Conservation (phyloP, 345 rosid genomes). For the Acer negundo region DNA sequence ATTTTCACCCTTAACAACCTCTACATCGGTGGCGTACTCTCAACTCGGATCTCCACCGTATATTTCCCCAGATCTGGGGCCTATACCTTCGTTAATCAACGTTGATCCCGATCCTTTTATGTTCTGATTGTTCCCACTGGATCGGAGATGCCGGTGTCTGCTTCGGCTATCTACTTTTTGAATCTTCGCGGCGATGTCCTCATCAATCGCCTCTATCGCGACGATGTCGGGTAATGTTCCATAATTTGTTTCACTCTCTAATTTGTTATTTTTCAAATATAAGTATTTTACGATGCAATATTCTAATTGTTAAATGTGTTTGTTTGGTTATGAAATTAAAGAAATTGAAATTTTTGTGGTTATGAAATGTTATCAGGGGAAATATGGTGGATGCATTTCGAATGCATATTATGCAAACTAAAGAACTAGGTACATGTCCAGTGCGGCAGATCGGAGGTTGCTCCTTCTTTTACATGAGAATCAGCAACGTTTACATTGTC, state of each 20-base stretch:
- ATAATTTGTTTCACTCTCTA: neutral
- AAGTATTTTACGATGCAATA: too few species aligned
- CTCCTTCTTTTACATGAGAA: constrained; percentile 94
- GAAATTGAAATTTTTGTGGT: too few species aligned
- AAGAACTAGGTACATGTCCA: constrained; percentile 95
- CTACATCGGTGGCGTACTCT: too few species aligned
- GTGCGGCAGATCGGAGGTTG: constrained; percentile 99
- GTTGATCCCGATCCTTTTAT: neutral
- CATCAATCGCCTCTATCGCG: constrained; percentile 97
- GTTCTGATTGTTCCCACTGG: constrained; percentile 19
- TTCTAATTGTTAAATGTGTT: too few species aligned
- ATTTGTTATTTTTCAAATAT: neutral
- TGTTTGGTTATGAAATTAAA: too few species aligned
- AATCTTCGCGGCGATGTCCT: constrained; percentile 99
- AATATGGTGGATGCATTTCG: constrained; percentile 99
- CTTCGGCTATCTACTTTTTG: constrained; percentile 96
- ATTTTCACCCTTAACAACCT: too few species aligned
- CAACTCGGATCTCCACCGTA: too few species aligned
- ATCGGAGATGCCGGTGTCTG: constrained; percentile 98
- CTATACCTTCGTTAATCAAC: neutral
- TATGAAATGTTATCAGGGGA: constrained; percentile 45
- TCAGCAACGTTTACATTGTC: constrained; percentile 96
- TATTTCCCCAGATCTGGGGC: too few species aligned
- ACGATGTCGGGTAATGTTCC: constrained; percentile 82
- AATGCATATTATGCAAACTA: constrained; percentile 96